phyloP scores from a whole-genome alignment of 176 grass and related monocot species.

The Lolium perenne region DNA sequence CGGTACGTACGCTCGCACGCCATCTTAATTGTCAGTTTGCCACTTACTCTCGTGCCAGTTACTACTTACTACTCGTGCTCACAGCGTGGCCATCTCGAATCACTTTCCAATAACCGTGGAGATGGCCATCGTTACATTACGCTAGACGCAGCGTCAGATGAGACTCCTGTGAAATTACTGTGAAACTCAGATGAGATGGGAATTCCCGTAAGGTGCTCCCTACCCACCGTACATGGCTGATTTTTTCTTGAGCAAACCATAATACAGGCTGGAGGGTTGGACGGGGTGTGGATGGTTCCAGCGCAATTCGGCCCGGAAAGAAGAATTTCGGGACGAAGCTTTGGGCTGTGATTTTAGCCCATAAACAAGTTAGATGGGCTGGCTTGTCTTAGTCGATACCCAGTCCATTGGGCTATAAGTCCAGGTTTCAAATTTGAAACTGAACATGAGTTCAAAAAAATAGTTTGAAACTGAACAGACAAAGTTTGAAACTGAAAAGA shows the following conservation, averaged over 20 bases:
- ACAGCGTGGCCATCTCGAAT: no score
- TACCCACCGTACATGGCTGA: neutral
- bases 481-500: no score
- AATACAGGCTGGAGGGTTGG: neutral
- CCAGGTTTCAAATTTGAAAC: no score
- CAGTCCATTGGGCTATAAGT: no score
- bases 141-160: neutral
- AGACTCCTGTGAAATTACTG: neutral
- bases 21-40: no score
- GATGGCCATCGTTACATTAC: no score
- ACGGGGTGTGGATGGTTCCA: no score
- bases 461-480: no score
- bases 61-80: neutral
- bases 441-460: no score
- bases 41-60: no score
- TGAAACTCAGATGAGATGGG: neutral
- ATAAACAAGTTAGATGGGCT: neutral
- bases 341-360: neutral
- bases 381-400: neutral
- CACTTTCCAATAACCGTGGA: neutral
- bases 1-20: slow-evolving; percentile 42
- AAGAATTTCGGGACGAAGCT: no score
- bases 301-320: no score
- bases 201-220: neutral
- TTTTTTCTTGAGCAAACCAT: neutral